phyloP scores from a whole-genome alignment of 2,329 filamentous ascomycete genomes.

The Rhinocladiella mackenziei region DNA sequence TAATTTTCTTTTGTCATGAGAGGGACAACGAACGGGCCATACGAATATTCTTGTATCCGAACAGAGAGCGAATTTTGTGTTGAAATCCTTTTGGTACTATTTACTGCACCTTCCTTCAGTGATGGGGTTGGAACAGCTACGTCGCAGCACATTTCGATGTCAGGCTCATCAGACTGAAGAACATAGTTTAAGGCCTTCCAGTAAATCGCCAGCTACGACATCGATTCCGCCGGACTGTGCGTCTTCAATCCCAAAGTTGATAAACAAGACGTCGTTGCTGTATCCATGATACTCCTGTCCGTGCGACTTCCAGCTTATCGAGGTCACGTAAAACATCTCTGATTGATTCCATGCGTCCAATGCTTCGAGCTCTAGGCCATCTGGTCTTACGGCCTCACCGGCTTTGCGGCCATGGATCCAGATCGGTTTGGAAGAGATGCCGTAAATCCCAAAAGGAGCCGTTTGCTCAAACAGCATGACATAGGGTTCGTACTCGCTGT shows the following conservation, averaged over 20 bases:
- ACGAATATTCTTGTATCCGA: too few relatives aligned
- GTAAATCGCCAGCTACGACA: slow-evolving; percentile 48
- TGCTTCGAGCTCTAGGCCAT: not conserved
- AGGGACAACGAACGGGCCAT: too few relatives aligned
- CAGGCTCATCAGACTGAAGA: slow-evolving; percentile 2
- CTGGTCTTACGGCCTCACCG: slow-evolving; percentile 8
- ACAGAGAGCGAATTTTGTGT: too few relatives aligned
- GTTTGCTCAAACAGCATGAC: slow-evolving; percentile 23
- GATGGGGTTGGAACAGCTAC: too few relatives aligned
- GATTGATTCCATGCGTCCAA: slow-evolving; percentile 35
- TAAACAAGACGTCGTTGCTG: slow-evolving; percentile 53
- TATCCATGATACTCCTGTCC: slow-evolving; percentile 53
- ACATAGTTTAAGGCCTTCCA: slow-evolving; percentile 43
- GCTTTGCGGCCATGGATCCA: slow-evolving; percentile 53
- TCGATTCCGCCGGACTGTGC: slow-evolving; percentile 49
- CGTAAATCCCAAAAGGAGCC: slow-evolving; percentile 23
- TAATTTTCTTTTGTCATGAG: too few relatives aligned
- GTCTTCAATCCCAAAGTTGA: slow-evolving; percentile 58
- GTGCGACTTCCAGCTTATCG: slow-evolving; percentile 52
- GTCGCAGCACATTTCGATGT: too few relatives aligned
- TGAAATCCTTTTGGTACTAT: too few relatives aligned
- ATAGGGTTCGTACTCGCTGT: slow-evolving; percentile 34
- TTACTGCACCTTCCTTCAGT: too few relatives aligned
- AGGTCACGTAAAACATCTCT: slow-evolving; percentile 58
- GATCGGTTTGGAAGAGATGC: slow-evolving; percentile 39